Base-by-base conservation (phyloP, 257 asterid species). In the Mentha longifolia region DNA sequence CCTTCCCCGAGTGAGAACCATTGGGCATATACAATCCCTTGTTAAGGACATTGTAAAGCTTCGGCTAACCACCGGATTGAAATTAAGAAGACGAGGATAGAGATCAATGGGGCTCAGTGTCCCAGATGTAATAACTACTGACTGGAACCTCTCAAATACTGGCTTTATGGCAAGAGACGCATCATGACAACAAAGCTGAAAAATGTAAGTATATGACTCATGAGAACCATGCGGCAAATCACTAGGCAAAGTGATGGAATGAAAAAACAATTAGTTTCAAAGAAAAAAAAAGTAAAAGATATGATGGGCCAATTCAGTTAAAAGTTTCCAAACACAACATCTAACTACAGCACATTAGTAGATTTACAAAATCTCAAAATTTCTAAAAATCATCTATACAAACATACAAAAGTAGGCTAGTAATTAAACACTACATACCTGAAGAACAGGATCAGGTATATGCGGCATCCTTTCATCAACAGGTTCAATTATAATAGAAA, bases 101-200 rank as follows among this genome's bases (percentile, higher is more conserved):
- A 95, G 95, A 87, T 95, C 98, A 83, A 95, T 95, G 67, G 99
- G 99, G 76, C 98, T 95, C 73, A 95, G 88, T 70, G 98, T 95
- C 61, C 99, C 99, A 66, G 99, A 95, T 42, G 99, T 95, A 67
- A 95, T 95, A 68, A 95, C 91, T 73, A 95, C 99, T 19, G 98
- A 95, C 56, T 95, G 98, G 76, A 95, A 92, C 69, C 99, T 88
- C 73, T 95, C 97, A 76, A 95, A 95, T 66, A 95, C 99, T 5
- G 99, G 99, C 88, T 87, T 95, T 80, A 95, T 88, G 73, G 99
- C 99, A 79, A 95, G 95, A 71, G 99, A 95, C 70, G 99, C 98
- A 83, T 95, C 99, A 70, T 95, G 98, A 76, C 99, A 94, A 78
- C 98, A 87, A 69, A 94, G 92, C 99, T 94, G 95, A 60, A 80